A percentile compares a stretch with the other conserved stretches of the same genome.
Conservation (phyloP, 495 filamentous ascomycete species). For the Pyronema omphalodes region DNA sequence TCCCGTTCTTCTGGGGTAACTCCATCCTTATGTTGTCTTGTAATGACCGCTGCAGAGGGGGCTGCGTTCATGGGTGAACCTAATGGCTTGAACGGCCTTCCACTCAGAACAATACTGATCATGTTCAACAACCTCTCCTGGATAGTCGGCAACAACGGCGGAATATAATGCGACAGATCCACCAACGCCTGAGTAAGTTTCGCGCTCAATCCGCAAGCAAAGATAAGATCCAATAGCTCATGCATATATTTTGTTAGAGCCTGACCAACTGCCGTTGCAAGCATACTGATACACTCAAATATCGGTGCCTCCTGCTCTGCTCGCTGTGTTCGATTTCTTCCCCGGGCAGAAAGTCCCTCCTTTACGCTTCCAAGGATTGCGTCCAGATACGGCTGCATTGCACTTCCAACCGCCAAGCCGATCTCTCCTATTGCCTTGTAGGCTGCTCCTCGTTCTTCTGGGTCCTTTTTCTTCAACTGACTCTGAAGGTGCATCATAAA, state of each 20-base stretch:
- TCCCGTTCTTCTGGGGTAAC: conserved; percentile 54
- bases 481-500: conserved; percentile 93
- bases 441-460: conserved; percentile 71
- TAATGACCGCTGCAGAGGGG: conserved; percentile 51
- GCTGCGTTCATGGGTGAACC: conserved; percentile 63
- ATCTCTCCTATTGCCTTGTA: conserved; percentile 91
- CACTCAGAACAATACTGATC: conserved; percentile 82
- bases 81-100: conserved; percentile 74
- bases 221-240: conserved; percentile 83
- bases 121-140: conserved; percentile 88
- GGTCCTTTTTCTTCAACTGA: conserved; percentile 72
- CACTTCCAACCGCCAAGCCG: conserved; percentile 82
- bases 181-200: conserved; percentile 87
- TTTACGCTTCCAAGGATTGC: conserved; percentile 79
- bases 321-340: conserved; percentile 41
- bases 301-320: conserved; percentile 68
- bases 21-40: conserved; percentile 69
- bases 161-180: conserved; percentile 97
- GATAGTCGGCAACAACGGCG: conserved; percentile 76
- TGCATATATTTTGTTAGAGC: conserved; percentile 97
- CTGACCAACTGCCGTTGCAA: conserved; percentile 87
- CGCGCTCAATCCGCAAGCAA: conserved; percentile 81
- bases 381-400: conserved; percentile 77
- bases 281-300: conserved; percentile 93
- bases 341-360: conserved; percentile 71